These are phyloP conservation scores for Aspergillus mulundensis DNA, from an alignment of 495 filamentous ascomycete species.

Conservation along the genomic window DNA sequence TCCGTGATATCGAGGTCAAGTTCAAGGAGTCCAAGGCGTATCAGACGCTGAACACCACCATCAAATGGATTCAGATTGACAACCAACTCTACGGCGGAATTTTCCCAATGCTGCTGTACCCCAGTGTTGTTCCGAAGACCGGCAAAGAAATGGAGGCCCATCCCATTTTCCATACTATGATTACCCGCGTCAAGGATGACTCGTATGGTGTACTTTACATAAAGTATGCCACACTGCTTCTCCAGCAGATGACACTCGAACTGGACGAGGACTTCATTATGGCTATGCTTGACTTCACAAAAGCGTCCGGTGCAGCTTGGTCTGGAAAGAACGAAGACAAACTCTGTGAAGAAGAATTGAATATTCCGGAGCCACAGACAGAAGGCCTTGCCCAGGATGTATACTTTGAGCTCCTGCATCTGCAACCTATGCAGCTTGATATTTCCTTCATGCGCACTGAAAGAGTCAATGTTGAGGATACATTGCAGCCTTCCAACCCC, in stretches of 20 bases:
- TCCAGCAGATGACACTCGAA: conserved; percentile 98
- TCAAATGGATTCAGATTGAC: conserved; percentile 99
- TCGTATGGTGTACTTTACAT: conserved; percentile 97
- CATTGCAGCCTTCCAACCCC: conserved; percentile 77
- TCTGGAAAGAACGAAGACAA: conserved; percentile 75
- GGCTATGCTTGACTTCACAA: conserved; percentile 90
- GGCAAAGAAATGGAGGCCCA: conserved; percentile 96
- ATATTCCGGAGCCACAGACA: conserved; percentile 87
- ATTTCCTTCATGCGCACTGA: conserved; percentile 96
- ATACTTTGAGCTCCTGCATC: conserved; percentile 94
- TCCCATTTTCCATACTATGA: conserved; percentile 85
- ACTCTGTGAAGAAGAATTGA: conserved; percentile 82
- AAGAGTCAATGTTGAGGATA: conserved; percentile 92
- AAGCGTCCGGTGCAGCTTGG: conserved; percentile 92
- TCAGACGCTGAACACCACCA: conserved; percentile 80
- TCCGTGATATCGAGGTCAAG: conserved; percentile 87
- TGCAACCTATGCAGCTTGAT: conserved; percentile 97
- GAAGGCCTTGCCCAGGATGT: conserved; percentile 83
- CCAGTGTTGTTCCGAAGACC: conserved; percentile 97
- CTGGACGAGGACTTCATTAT: conserved; percentile 98
- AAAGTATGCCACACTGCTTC: conserved; percentile 89
- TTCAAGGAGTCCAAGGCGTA: conserved; percentile 88
- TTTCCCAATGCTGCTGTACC: conserved; percentile 95
- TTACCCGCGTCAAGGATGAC: conserved; percentile 95
- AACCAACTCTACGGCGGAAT: conserved; percentile 98